Conservation (phyloP, 1,284 basidiomycete species). For the Pseudozyma sp. region DNA sequence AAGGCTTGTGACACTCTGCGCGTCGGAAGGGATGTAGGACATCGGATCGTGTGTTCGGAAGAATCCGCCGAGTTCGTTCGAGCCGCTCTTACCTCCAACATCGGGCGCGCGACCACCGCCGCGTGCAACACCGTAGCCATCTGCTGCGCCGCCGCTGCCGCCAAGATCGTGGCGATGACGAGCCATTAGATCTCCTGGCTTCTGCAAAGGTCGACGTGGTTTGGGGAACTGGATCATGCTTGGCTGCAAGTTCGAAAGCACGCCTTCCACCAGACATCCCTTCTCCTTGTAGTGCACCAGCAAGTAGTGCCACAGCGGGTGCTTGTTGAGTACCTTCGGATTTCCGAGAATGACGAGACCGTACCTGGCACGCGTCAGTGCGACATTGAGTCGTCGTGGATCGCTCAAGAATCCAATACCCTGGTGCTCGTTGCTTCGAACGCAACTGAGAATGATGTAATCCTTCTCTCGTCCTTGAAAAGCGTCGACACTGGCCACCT, state of each 20-base stretch:
- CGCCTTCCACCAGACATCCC: conserved; percentile 91
- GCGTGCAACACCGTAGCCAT: conserved; percentile 18
- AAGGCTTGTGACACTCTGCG: conserved; percentile 58
- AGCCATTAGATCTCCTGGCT: conserved; percentile 63
- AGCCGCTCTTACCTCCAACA: conserved; percentile 63
- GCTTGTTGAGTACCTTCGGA: conserved; percentile 97
- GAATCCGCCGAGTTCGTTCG: conserved; percentile 83
- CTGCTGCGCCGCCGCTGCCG: conserved; percentile 5
- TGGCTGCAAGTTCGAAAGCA: conserved; percentile 92
- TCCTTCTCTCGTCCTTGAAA: conserved; percentile 99
- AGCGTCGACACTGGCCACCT: conserved; percentile 97
- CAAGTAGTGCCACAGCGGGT: conserved; percentile 90
- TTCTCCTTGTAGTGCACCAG: conserved; percentile 99
- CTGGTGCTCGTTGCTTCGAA: conserved; percentile 99
- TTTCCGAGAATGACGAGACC: conserved; percentile 98
- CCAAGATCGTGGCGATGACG: conserved; percentile 53
- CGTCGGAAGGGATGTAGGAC: conserved; percentile 91
- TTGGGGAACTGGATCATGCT: conserved; percentile 94
- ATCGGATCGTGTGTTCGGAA: conserved; percentile 94
- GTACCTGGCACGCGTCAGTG: conserved; percentile 95
- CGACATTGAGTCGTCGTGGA: conserved; percentile 94
- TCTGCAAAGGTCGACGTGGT: conserved; percentile 60
- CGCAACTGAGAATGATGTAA: conserved; percentile 98
- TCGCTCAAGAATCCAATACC: conserved; percentile 99
- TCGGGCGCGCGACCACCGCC: conserved; percentile 8